Evolutionary conservation across 23 red algal genomes (phyloP), one percentile per base, ranked within the genome.

Genomic region (Gracilariopsis chorda): DNA sequence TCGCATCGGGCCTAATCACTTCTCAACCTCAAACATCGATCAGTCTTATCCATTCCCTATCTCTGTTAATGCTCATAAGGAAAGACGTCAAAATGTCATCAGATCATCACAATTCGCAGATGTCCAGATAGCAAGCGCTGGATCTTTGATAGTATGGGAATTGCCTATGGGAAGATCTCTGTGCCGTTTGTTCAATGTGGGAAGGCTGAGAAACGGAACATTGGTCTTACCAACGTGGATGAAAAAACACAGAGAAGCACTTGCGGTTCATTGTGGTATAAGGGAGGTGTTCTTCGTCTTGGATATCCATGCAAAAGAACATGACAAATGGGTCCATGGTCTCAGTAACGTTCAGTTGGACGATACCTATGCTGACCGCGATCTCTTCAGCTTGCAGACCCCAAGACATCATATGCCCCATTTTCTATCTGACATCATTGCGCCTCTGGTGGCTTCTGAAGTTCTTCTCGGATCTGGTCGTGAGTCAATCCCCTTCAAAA

Each of bases 371-470:
- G 36, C 41, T 8, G 25, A 96, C 20, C 61, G 72, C 33, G 94
- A 96, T 77, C 49, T 96, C 7, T 73, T 85, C 30, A 63, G 82
- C 24, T 51, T 43, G 17, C 37, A 48, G 16, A 72, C 76, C 27
- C 74, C 86, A 13, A 81, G 94, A 17, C 64, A 88, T 33, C 94
- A 96, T 74, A 90, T 96, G 84, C 94, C 94, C 30, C 94, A 96
- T 69, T 88, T 85, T 48, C 43, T 96, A 21, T 76, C 88, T 24
- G 94, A 96, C 69, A 87, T 90, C 9, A 77, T 92, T 43, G 24
- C 59, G 8, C 82, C 59, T 13, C 77, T 96, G 13, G 88, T 87
- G 16, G 62, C 78, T 7, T 64, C 46, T 48, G 94, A 90, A 39
- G 51, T 85, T 9, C 21, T 96, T 36, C 67, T 92, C 28, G 94